phyloP scores from a whole-genome alignment of 805 yeast genomes.

The Torulaspora indica region DNA sequence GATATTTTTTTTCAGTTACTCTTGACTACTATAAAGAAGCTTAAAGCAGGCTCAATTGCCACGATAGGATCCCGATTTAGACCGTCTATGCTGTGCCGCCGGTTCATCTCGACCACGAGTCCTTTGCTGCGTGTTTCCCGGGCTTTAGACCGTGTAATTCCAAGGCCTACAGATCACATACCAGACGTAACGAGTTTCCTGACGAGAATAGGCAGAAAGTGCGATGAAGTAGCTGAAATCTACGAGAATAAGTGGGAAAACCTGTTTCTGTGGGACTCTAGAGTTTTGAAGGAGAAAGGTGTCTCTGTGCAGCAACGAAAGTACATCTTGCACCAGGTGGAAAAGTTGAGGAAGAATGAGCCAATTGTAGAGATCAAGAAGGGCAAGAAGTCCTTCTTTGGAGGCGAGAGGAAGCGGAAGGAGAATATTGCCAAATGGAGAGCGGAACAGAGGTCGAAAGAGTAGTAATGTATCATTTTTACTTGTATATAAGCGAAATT shows the following conservation, averaged over 20 bases:
- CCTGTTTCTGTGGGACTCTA: constrained; percentile 53
- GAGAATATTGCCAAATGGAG: constrained; percentile 58
- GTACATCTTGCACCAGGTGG: constrained; percentile 68
- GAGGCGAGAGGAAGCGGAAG: constrained; percentile 80
- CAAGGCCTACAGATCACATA: constrained; percentile 48
- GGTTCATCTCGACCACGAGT: constrained; percentile 11
- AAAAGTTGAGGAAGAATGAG: constrained; percentile 56
- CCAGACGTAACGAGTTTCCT: constrained; percentile 75
- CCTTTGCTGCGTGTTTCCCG: constrained; percentile 13
- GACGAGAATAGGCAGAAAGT: constrained; percentile 70
- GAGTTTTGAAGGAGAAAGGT: constrained; percentile 66
- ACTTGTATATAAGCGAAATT: constrained; percentile 4
- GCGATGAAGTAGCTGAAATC: constrained; percentile 64
- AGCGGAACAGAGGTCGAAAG: constrained; percentile 44
- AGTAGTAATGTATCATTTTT: constrained; percentile 3
- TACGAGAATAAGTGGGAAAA: constrained; percentile 64
- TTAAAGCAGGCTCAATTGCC: background rate
- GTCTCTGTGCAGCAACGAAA: constrained; percentile 67
- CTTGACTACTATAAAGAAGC: background rate
- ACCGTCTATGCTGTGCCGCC: constrained; percentile 14
- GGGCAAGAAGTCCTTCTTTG: constrained; percentile 70
- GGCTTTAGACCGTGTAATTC: constrained; percentile 29
- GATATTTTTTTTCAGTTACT: background rate
- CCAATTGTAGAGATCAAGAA: constrained; percentile 51
- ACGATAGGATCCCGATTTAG: background rate